Percentiles rank a stretch among this genome's conserved stretches.
These are phyloP conservation scores for Trifolium pratense DNA, from an alignment of 306 rosid species.

Conservation along the genomic window DNA sequence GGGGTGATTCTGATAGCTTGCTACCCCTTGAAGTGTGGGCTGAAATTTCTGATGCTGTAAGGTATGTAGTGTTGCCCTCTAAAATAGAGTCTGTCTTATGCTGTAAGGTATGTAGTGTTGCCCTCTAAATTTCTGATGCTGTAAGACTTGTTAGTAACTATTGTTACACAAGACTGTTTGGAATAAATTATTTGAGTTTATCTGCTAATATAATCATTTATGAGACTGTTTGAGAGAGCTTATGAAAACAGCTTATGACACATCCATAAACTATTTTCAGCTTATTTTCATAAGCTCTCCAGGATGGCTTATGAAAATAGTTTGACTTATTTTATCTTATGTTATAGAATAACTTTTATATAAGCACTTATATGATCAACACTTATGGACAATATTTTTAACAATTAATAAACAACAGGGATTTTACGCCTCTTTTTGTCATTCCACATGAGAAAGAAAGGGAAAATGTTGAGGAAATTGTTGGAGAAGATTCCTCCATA, in stretches of 20 bases:
- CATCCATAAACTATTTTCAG: background rate
- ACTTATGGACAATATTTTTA: background rate
- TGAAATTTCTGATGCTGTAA: slow-evolving; percentile 56
- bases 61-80: slow-evolving; percentile 35
- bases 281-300: background rate
- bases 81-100: background rate
- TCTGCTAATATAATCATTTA: too few relatives aligned
- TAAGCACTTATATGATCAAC: background rate
- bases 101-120: slow-evolving; percentile 45
- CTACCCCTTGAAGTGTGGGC: slow-evolving; percentile 83
- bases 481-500: slow-evolving; percentile 69
- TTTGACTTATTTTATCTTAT: background rate
- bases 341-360: background rate
- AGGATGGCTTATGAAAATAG: background rate
- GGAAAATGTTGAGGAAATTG: slow-evolving; percentile 71
- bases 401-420: slow-evolving; percentile 52
- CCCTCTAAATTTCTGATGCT: background rate
- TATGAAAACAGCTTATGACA: too few relatives aligned
- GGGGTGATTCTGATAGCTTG: slow-evolving; percentile 86
- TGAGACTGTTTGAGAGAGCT: too few relatives aligned
- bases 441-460: slow-evolving; percentile 93
- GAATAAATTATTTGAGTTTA: too few relatives aligned
- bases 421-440: slow-evolving; percentile 76
- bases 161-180: background rate
- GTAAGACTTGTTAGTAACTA: slow-evolving; percentile 1